Evolutionary conservation across 768 basidiomycete genomes (phyloP).

Genomic region (Termitomyces sp.): DNA sequence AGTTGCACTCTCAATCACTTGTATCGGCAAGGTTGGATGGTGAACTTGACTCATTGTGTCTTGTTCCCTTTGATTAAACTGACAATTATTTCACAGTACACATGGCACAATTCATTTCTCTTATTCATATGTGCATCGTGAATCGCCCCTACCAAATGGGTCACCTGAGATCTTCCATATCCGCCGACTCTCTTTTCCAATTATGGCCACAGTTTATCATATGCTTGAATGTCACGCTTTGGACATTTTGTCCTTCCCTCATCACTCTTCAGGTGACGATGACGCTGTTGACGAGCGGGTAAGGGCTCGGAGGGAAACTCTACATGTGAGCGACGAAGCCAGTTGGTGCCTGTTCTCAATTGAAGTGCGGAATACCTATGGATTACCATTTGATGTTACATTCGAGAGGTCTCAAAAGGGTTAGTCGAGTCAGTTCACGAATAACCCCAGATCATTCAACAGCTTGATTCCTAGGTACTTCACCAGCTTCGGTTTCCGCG

Average conservation of each 20-base stretch:
- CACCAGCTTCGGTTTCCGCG: conserved; percentile 38
- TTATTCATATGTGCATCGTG: conserved; percentile 66
- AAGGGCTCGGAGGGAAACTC: conserved; percentile 20
- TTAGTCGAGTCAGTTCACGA: conserved; percentile 17
- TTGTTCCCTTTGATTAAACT: conserved; percentile 4
- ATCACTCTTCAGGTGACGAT: conserved; percentile 13
- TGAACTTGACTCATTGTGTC: conserved; percentile 32
- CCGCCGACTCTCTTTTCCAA: conserved; percentile 82
- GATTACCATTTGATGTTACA: conserved; percentile 84
- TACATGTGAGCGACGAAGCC: conserved; percentile 42
- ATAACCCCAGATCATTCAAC: background rate
- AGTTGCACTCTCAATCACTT: conserved; percentile 59
- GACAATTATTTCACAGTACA: conserved; percentile 41
- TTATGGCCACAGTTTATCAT: conserved; percentile 92
- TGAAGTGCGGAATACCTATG: conserved; percentile 90
- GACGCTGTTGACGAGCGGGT: conserved; percentile 15
- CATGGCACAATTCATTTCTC: conserved; percentile 77
- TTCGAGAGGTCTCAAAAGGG: conserved; percentile 67
- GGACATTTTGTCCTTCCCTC: conserved; percentile 69
- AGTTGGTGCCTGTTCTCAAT: conserved; percentile 86
- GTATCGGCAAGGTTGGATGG: conserved; percentile 92
- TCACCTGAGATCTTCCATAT: conserved; percentile 65
- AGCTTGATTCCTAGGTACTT: conserved; percentile 27
- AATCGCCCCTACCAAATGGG: conserved; percentile 17
- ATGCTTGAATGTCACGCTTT: conserved; percentile 86